These are phyloP conservation scores for Tinospora cordifolia DNA, from an alignment of 164 flowering plant genomes.

Conservation along the genomic window DNA sequence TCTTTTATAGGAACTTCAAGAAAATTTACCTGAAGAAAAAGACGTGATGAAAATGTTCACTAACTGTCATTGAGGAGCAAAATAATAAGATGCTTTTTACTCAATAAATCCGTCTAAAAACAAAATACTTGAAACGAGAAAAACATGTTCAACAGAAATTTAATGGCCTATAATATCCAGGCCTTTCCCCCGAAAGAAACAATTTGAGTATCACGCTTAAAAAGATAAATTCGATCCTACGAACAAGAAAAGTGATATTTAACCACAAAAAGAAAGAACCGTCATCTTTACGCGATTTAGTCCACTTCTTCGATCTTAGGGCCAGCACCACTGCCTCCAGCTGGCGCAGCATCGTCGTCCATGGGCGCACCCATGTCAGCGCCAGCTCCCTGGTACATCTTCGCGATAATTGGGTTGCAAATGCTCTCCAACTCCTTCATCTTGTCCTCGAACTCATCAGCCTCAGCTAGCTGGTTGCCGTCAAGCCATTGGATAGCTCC, in stretches of 20 bases:
- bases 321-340: slow-evolving; percentile 22
- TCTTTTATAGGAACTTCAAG: too few relatives aligned
- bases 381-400: slow-evolving; percentile 36
- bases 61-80: too few relatives aligned
- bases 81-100: too few relatives aligned
- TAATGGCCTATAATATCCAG: too few relatives aligned
- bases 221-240: neutral
- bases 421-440: slow-evolving; percentile 29
- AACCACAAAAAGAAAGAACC: too few relatives aligned
- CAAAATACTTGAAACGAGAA: too few relatives aligned
- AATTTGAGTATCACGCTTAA: neutral
- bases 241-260: neutral
- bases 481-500: slow-evolving; percentile 35
- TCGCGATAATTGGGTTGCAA: slow-evolving; percentile 37
- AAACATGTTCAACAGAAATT: too few relatives aligned
- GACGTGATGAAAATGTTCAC: too few relatives aligned
- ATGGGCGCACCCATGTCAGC: slow-evolving; percentile 23
- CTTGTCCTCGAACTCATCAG: slow-evolving; percentile 28
- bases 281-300: neutral
- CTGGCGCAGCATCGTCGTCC: slow-evolving; percentile 21
- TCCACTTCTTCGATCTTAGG: slow-evolving; percentile 27
- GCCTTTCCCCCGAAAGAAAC: too few relatives aligned
- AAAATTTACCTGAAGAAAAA: too few relatives aligned
- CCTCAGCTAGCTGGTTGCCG: slow-evolving; percentile 37
- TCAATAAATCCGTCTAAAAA: too few relatives aligned